These are phyloP conservation scores for Aspergillus sp. DNA, from an alignment of 2,329 filamentous ascomycete species.

Conservation along the genomic window DNA sequence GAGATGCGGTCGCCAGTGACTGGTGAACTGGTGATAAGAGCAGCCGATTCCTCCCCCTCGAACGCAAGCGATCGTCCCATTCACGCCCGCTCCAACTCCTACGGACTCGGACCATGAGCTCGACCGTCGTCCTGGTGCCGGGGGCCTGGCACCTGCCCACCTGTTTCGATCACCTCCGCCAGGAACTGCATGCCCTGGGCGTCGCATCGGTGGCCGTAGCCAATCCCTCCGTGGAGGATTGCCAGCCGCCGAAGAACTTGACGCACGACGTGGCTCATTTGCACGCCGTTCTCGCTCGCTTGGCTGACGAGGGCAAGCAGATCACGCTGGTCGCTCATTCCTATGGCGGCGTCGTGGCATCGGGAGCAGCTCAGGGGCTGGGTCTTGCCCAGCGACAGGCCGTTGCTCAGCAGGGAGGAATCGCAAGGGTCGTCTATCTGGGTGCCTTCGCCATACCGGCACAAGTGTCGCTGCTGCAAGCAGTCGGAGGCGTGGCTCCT, in stretches of 20 bases:
- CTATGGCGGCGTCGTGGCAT: slow-evolving; percentile 34
- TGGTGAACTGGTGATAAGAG: neutral
- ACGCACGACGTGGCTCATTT: slow-evolving; percentile 35
- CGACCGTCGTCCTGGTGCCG: slow-evolving; percentile 38
- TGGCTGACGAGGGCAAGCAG: slow-evolving; percentile 27
- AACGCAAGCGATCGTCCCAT: neutral
- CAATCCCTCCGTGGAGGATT: slow-evolving; percentile 28
- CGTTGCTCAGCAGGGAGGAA: slow-evolving; percentile 27
- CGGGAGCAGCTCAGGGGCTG: slow-evolving; percentile 30
- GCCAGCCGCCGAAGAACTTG: slow-evolving; percentile 35
- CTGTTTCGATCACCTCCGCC: slow-evolving; percentile 30
- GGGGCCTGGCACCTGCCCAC: slow-evolving; percentile 41
- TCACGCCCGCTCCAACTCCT: too few relatives aligned
- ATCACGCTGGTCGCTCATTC: slow-evolving; percentile 34
- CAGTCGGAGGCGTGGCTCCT: slow-evolving; percentile 21
- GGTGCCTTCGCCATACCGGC: slow-evolving; percentile 38
- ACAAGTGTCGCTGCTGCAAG: slow-evolving; percentile 32
- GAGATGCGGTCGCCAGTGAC: neutral
- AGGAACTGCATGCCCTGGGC: slow-evolving; percentile 31
- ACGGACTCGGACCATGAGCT: slow-evolving; percentile 9
- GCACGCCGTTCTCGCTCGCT: slow-evolving; percentile 13
- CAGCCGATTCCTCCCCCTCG: neutral
- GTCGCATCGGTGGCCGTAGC: slow-evolving; percentile 32
- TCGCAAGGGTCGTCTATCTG: slow-evolving; percentile 32
- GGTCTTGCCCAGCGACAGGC: slow-evolving; percentile 20